Evolutionary conservation across 2,329 filamentous ascomycete genomes (phyloP).

Genomic region (Aspergillus vadensis): DNA sequence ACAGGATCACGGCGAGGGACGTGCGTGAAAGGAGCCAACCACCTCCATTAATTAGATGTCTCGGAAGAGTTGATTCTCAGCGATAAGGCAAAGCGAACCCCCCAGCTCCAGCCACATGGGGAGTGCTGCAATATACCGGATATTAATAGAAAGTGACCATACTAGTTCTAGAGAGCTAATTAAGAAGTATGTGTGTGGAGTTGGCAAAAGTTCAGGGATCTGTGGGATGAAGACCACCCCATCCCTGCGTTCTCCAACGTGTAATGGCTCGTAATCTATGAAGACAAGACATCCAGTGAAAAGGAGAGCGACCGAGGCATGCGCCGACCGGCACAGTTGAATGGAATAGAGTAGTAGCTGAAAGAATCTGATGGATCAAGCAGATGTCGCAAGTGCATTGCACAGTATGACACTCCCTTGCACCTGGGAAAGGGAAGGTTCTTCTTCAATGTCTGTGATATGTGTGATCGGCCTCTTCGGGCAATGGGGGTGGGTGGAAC

Average conservation of each 20-base stretch:
- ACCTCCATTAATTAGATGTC: neutral
- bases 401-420: constrained; percentile 7
- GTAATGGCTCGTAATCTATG: neutral
- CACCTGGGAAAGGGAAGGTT: neutral
- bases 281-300: neutral
- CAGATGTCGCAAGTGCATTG: neutral
- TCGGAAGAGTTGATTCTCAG: neutral
- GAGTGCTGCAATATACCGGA: neutral
- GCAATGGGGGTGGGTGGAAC: neutral
- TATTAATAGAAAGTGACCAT: constrained; percentile 7
- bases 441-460: neutral
- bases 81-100: neutral
- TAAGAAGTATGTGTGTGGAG: neutral
- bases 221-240: neutral
- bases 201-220: neutral
- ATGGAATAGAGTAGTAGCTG: neutral
- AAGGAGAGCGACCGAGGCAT: neutral
- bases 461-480: neutral
- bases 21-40: constrained; percentile 1
- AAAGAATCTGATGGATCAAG: neutral
- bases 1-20: constrained; percentile 3
- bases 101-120: constrained; percentile 2
- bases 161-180: neutral
- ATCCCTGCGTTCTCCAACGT: neutral
- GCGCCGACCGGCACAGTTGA: neutral